Conservation (phyloP, 1,284 basidiomycete genomes). For the Boletus smithii region DNA sequence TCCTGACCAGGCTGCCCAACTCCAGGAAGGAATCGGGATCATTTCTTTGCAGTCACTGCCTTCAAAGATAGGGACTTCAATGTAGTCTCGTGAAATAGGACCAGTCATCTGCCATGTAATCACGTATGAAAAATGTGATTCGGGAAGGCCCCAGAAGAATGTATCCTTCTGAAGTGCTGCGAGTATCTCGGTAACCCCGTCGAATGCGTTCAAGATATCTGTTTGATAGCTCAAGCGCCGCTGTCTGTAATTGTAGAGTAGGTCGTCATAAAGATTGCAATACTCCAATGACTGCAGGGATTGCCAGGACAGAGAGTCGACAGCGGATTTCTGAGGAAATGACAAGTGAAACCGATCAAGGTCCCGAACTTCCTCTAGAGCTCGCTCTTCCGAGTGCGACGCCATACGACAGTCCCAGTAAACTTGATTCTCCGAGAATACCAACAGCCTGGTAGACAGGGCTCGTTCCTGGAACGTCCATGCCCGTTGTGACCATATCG, state of each 20-base stretch:
- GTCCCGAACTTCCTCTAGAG: constrained; percentile 4
- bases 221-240: constrained; percentile 15
- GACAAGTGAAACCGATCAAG: background rate
- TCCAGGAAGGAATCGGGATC: constrained; percentile 19
- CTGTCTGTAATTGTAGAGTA: constrained; percentile 13
- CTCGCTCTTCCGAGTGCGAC: constrained; percentile 16
- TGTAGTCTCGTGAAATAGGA: constrained; percentile 4
- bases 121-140: constrained; percentile 14
- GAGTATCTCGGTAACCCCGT: constrained; percentile 14
- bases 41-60: constrained; percentile 1
- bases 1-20: constrained; percentile 21
- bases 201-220: constrained; percentile 21
- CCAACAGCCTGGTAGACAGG: constrained; percentile 18
- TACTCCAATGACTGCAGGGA: constrained; percentile 3
- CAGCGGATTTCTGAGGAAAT: background rate
- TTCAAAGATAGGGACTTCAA: constrained; percentile 11
- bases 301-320: constrained; percentile 1
- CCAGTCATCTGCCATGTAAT: constrained; percentile 14
- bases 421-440: constrained; percentile 20
- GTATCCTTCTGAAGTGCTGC: constrained; percentile 13
- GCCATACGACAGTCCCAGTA: constrained; percentile 20
- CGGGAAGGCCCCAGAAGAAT: constrained; percentile 21
- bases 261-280: background rate
- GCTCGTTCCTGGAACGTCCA: constrained; percentile 27
- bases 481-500: constrained; percentile 15